Conservation (phyloP, 192 early-diverging fungal species). For the Backusella mclennaniae region DNA sequence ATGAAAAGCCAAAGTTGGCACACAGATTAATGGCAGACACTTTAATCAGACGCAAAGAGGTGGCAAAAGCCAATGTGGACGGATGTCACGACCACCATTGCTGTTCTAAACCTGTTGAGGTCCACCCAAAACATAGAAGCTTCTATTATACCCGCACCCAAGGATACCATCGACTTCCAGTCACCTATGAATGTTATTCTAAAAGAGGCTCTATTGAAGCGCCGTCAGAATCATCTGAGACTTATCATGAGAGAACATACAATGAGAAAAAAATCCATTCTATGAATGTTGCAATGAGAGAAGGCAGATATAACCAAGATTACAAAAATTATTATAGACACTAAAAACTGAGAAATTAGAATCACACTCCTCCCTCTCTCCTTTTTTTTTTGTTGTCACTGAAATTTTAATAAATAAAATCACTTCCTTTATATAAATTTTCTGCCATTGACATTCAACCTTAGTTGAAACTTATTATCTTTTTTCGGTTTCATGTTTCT, state of each 20-base stretch:
- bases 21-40: background rate
- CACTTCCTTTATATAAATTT: background rate
- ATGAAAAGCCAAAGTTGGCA: background rate
- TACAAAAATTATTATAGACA: conserved; percentile 6
- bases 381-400: background rate
- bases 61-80: background rate
- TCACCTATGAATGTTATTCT: background rate
- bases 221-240: background rate
- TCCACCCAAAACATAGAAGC: background rate
- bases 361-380: background rate
- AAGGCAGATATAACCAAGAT: background rate
- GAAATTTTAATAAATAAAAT: background rate
- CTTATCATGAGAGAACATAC: background rate
- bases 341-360: background rate
- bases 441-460: background rate
- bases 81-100: background rate
- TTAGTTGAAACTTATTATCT: background rate
- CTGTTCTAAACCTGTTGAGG: background rate
- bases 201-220: background rate
- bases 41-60: background rate
- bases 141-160: background rate
- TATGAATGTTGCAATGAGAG: background rate
- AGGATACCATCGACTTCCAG: background rate
- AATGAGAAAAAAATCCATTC: background rate
- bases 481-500: conserved; percentile 3